Percentiles rank a stretch among this genome's conserved stretches.
Evolutionary conservation across 2,329 filamentous ascomycete species (phyloP).

Genomic region (Arthrobotrys conoides): DNA sequence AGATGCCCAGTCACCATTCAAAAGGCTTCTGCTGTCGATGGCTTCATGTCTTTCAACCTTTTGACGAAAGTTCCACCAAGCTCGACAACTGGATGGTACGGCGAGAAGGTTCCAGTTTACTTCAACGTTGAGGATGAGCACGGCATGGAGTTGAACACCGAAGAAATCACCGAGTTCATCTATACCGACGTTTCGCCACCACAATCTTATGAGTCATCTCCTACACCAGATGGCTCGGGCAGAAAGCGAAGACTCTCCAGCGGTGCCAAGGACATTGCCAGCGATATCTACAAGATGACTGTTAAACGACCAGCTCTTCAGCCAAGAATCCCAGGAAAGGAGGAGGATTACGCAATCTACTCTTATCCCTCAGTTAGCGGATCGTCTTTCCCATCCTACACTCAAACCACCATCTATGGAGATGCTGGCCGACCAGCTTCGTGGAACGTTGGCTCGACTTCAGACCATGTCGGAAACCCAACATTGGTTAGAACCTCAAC

Average conservation of each 20-base stretch:
- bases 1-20: slow-evolving; percentile 76
- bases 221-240: slow-evolving; percentile 66
- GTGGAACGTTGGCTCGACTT: slow-evolving; percentile 58
- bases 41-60: slow-evolving; percentile 74
- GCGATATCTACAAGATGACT: slow-evolving; percentile 67
- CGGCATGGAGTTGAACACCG: slow-evolving; percentile 70
- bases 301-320: slow-evolving; percentile 69
- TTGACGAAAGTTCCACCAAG: slow-evolving; percentile 79
- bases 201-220: slow-evolving; percentile 65
- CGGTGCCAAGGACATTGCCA: slow-evolving; percentile 68
- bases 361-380: slow-evolving; percentile 71
- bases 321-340: slow-evolving; percentile 69
- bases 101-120: slow-evolving; percentile 73
- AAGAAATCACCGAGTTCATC: slow-evolving; percentile 75
- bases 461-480: slow-evolving; percentile 69
- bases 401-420: slow-evolving; percentile 70
- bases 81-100: slow-evolving; percentile 72
- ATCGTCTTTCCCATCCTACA: slow-evolving; percentile 70
- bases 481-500: slow-evolving; percentile 78
- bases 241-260: slow-evolving; percentile 74
- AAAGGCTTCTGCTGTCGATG: slow-evolving; percentile 74
- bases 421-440: slow-evolving; percentile 66
- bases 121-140: slow-evolving; percentile 74
- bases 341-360: slow-evolving; percentile 71
- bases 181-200: slow-evolving; percentile 71